Evolutionary conservation across 169 alveolate genomes (phyloP), one percentile per base, ranked within the genome.

Genomic region (Amoebophrya sp.): DNA sequence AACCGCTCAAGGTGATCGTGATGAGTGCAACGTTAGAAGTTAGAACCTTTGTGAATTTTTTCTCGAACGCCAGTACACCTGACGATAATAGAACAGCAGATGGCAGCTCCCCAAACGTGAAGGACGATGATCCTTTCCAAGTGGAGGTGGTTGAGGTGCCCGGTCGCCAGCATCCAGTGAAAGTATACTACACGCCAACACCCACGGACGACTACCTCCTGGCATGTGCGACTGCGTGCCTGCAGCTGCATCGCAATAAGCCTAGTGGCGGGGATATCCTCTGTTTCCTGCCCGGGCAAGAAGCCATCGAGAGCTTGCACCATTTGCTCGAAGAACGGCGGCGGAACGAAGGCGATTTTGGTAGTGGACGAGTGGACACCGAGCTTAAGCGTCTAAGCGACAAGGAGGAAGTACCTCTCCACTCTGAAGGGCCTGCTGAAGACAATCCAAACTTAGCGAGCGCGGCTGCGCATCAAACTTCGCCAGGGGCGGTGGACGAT

Each of bases 21-120:
- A 99, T 99, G 78, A 97, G 99, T 3, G 99, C 99, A 29, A 99
- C 99, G 40, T 95, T 98, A 39, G 98, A 98, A 40, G 98, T 99
- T 40, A 99, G 97, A 83, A 98, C 98, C 94, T 98, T 99, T 93
- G 95, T 98, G 0, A 94, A 96, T 76, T 99, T 97, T 95, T 98
- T 98, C 95, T 95, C 96, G 94, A 97, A 97, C 92, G 89, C 94
- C 23, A n/a, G n/a, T n/a, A n/a, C n/a, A n/a, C n/a, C n/a, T n/a
- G n/a, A n/a, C n/a, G n/a, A n/a, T n/a, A n/a, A n/a, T n/a, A n/a
- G n/a, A n/a, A n/a, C n/a, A n/a, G n/a, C n/a, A n/a, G n/a, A n/a
- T n/a, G n/a, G n/a, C n/a, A n/a, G n/a, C n/a, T n/a, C n/a, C n/a
- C n/a, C n/a, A n/a, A n/a, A n/a, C n/a, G n/a, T n/a, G n/a, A n/a